phyloP scores from a whole-genome alignment of 768 basidiomycete genomes.

The Hydnomerulius pinastri region DNA sequence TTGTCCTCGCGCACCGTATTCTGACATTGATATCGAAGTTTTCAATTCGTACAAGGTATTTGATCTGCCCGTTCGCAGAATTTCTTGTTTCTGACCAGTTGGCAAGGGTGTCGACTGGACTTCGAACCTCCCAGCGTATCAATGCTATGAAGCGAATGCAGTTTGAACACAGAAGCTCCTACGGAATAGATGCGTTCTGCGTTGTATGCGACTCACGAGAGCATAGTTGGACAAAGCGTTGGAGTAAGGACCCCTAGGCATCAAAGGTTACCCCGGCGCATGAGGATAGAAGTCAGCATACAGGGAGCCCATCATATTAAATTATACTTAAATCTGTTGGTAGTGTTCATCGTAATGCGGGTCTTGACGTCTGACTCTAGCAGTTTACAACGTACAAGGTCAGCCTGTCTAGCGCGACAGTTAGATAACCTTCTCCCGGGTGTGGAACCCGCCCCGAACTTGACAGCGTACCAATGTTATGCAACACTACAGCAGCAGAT shows the following conservation, averaged over 20 bases:
- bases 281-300: too few species aligned
- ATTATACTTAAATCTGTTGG: too few species aligned
- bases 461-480: slow-evolving; percentile 6
- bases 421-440: slow-evolving; percentile 1
- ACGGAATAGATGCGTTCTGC: too few species aligned
- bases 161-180: too few species aligned
- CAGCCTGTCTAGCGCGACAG: background rate
- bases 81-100: background rate
- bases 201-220: too few species aligned
- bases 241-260: too few species aligned
- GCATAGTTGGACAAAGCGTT: too few species aligned
- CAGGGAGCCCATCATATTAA: too few species aligned
- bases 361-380: background rate
- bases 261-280: too few species aligned
- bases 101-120: background rate
- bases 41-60: slow-evolving; percentile 21
- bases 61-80: background rate
- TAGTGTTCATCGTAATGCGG: background rate
- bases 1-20: background rate
- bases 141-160: background rate
- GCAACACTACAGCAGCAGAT: slow-evolving; percentile 1
- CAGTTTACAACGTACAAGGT: background rate
- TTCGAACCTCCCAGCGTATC: background rate
- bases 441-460: slow-evolving; percentile 3
- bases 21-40: slow-evolving; percentile 1